Evolutionary conservation across 2,329 filamentous ascomycete genomes (phyloP), one percentile per base, ranked within the genome.

Genomic region (Xylogone sp.): DNA sequence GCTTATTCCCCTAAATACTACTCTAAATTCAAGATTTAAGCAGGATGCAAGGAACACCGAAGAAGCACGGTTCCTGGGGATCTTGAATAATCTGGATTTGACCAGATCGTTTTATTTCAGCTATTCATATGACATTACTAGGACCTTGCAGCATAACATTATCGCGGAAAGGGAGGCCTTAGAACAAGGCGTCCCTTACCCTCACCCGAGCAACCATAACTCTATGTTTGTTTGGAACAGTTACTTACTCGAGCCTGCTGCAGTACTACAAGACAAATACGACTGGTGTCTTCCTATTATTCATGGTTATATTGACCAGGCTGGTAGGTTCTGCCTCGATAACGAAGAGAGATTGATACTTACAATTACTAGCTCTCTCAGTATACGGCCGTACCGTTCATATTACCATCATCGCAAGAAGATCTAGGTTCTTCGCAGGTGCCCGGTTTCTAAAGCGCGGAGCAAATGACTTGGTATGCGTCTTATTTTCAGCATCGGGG

Each of bases 181-280:
- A 46, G 78, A 82, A 24, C 76, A 84, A 54, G 89, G 88, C 1
- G 70, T 77, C 12, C 73, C 81, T 2, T 78, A 81, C 22, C 76
- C 79, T 6, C 75, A 77, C 42, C 75, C 79, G 22, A 78, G 81
- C 27, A 83, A 91, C 59, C 87, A 87, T 66, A 96, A 97, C 63
- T 83, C 87, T 39, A 99, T 99, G 94, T 99, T 99, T 65, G 88
- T 97, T 2, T 99, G 94, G 94, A 99, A 99, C 62, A 83, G 89
- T 59, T 88, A 97, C 68, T 77, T 99, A 3, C 78, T 99, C 18
- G 78, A 86, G 53, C 92, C 94, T 0, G 90, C 81, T 12, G 71
- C 75, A 18, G 79, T 79, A 5, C 73, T 99, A 39, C 86, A 87
- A 56, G 88, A 92, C 61, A 85, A 90, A 0, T 96, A 90, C 65